phyloP scores from a whole-genome alignment of 805 yeast species.

The Saccharomycopsis sp. region DNA sequence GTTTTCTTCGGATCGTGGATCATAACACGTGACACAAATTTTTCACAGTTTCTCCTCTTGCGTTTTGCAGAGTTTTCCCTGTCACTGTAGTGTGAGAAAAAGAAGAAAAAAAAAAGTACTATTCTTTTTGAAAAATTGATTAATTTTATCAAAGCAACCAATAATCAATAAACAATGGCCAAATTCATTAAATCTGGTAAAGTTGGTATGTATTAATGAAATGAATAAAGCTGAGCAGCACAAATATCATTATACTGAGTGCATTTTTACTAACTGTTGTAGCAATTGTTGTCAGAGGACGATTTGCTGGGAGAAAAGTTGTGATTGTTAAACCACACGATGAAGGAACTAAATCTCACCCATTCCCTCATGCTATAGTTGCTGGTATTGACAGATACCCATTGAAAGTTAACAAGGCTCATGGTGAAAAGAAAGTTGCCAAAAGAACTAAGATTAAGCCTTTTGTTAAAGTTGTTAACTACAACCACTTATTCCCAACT shows the following conservation, averaged over 20 bases:
- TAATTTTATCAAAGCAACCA: not conserved
- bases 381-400: conserved; percentile 99
- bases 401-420: conserved; percentile 88
- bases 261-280: conserved; percentile 21
- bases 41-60: too few relatives aligned
- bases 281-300: conserved; percentile 99
- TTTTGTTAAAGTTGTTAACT: conserved; percentile 97
- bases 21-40: too few relatives aligned
- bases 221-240: not conserved
- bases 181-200: conserved; percentile 99
- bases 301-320: conserved; percentile 99
- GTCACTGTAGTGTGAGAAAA: too few relatives aligned
- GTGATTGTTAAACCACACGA: conserved; percentile 98
- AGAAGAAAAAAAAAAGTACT: too few relatives aligned
- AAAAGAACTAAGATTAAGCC: conserved; percentile 99
- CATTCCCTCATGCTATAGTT: conserved; percentile 98
- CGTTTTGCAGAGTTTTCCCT: too few relatives aligned
- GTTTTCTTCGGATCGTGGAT: too few relatives aligned
- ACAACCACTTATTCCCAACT: conserved; percentile 99
- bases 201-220: conserved; percentile 73
- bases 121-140: conserved; percentile 1
- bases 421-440: conserved; percentile 93
- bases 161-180: conserved; percentile 56
- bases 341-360: conserved; percentile 97
- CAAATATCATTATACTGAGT: not conserved